Evolutionary conservation across 2,329 filamentous ascomycete genomes (phyloP), one percentile per base, ranked within the genome.

Genomic region (Leptodontidium sp.): DNA sequence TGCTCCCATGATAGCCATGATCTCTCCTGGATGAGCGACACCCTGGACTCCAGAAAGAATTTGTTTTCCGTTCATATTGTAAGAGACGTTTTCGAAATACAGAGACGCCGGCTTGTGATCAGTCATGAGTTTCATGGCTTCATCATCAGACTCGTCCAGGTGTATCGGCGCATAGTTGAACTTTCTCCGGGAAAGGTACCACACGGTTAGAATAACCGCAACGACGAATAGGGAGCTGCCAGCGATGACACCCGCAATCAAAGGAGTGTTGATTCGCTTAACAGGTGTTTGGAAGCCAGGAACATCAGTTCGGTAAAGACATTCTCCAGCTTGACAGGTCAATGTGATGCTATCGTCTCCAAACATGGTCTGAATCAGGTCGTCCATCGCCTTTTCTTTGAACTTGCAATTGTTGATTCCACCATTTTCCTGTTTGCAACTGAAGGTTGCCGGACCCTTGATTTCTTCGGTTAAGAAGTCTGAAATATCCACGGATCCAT

Each of bases 1-100:
- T 8, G 96, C 95, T 67, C 96, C 96, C 95, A 99, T 99, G 76
- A 99, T 97, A 9, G 96, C 96, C 73, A 95, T 93, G 8, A 98
- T 88, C 79, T 99, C 94, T n/a, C 97, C 97, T 2, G 95, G 94
- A 74, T 92, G 91, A n/a, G 95, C 94, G 52, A 93, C 90, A 58
- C 96, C 96, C 72, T 91, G 90, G 43, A 99, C 91, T 15, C 87
- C 88, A 17, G 87, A 86, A 2, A 99, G 84, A 58, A 99, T 98
- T 64, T 92, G 86, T 80, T 93, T 98, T 49, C 93, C 93, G 72
- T 97, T 97, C 47, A 99, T 85, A 26, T 87, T 85, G 78, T 99
- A 99, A 0, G 90, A 89, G 2, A 99, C 91, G 69, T 97, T 91
- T 68, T 97, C 90, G 75, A 98, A 99, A 73, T 93, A 92, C 40